Percentiles rank a stretch among this genome's conserved stretches.
These are phyloP conservation scores for Tetradesmus lagerheimii DNA, from an alignment of 139 green algal species.

Conservation along the genomic window DNA sequence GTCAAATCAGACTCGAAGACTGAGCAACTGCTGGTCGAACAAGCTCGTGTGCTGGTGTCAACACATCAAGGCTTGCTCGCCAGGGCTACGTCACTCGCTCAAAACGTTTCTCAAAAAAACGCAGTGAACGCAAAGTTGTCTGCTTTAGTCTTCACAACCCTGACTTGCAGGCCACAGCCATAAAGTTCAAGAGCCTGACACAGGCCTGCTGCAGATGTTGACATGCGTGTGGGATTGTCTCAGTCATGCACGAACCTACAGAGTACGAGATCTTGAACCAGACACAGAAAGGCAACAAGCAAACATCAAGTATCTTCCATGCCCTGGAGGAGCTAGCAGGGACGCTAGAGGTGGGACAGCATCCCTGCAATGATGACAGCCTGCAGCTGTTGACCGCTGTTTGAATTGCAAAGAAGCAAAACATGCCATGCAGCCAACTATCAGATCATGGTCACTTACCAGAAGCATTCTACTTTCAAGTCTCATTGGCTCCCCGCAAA, in stretches of 20 bases:
- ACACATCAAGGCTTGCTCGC: no score
- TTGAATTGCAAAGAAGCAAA: no score
- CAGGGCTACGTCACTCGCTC: no score
- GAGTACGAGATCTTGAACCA: slow-evolving; percentile 28
- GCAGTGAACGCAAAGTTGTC: no score
- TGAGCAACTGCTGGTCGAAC: no score
- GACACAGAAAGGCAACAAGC: not conserved
- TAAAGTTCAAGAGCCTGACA: not conserved
- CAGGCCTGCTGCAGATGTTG: not conserved
- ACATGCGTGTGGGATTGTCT: no score
- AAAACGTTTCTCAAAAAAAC: no score
- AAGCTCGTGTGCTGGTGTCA: no score
- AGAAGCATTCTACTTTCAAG: not conserved
- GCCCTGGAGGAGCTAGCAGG: slow-evolving; percentile 39
- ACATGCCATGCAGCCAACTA: no score
- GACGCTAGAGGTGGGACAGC: slow-evolving; percentile 21
- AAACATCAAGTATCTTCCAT: slow-evolving; percentile 1
- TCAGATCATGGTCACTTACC: not conserved
- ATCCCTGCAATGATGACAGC: not conserved
- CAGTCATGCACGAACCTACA: not conserved
- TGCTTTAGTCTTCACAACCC: no score
- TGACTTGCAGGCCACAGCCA: not conserved
- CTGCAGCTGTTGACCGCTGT: not conserved
- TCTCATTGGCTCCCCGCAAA: no score
- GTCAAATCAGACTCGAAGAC: no score